phyloP scores from a whole-genome alignment of 176 grass and related monocot species.

The Musa troglodytarum region DNA sequence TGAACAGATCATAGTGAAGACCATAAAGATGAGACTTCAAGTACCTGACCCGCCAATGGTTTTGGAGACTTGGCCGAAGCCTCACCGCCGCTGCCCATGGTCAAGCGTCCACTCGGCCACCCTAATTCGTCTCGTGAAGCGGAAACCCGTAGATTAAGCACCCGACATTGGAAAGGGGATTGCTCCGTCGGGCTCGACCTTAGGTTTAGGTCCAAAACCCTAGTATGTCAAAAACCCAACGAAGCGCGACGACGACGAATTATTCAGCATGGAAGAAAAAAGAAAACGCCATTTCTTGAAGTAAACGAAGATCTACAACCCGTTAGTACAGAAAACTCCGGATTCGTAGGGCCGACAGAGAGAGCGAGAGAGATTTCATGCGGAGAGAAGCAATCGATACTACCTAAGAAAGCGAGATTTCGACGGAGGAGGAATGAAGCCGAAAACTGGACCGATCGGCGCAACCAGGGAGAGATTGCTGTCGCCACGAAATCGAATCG shows the following conservation, averaged over 20 bases:
- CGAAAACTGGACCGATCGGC: neutral
- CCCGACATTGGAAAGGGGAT: neutral
- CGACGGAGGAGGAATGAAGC: neutral
- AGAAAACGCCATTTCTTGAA: neutral
- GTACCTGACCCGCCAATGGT: conserved; percentile 57
- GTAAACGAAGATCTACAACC: neutral
- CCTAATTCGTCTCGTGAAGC: neutral
- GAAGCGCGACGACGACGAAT: neutral
- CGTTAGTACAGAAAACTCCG: neutral
- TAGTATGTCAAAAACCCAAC: neutral
- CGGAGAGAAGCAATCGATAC: neutral
- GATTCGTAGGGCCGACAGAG: neutral
- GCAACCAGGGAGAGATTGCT: neutral
- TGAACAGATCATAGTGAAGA: neutral
- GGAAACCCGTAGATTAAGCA: neutral
- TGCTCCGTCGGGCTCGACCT: neutral
- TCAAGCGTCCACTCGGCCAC: conserved; percentile 16
- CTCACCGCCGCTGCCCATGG: conserved; percentile 75
- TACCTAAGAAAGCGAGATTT: neutral
- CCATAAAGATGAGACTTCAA: conserved; percentile 1
- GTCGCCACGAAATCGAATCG: neutral
- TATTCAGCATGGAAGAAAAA: neutral
- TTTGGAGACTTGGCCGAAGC: conserved; percentile 56
- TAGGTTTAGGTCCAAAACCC: neutral
- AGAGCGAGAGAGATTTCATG: neutral